Evolutionary conservation across 805 yeast species (phyloP).

Genomic region (Pichia eremophila): DNA sequence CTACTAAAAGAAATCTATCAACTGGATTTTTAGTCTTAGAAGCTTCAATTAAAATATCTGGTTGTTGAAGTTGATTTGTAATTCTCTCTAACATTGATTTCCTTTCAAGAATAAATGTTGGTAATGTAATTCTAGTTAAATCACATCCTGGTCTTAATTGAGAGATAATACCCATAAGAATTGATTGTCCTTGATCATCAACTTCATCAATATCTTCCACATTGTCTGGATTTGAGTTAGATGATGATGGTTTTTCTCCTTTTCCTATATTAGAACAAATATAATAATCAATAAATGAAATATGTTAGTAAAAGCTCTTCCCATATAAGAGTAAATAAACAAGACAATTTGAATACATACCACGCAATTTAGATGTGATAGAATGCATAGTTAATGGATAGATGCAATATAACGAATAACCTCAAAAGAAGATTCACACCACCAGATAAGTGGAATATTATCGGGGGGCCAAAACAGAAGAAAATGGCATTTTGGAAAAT

Average conservation of each 20-base stretch:
- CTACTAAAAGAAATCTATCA: constrained; percentile 62
- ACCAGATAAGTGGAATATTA: too few species aligned
- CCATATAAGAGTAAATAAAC: neutral
- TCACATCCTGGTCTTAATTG: constrained; percentile 92
- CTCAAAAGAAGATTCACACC: too few species aligned
- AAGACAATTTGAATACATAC: neutral
- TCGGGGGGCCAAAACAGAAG: too few species aligned
- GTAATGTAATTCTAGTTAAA: constrained; percentile 81
- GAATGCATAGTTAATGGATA: constrained; percentile 1
- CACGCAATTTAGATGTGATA: constrained; percentile 3
- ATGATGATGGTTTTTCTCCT: neutral
- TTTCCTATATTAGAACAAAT: constrained; percentile 1
- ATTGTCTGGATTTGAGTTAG: constrained; percentile 9
- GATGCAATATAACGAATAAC: too few species aligned
- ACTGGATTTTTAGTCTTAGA: constrained; percentile 48
- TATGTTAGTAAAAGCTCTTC: too few species aligned
- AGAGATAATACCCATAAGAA: constrained; percentile 76
- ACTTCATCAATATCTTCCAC: constrained; percentile 84
- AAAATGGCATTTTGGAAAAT: too few species aligned
- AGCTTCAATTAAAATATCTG: constrained; percentile 65
- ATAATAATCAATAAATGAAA: neutral
- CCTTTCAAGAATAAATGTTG: constrained; percentile 90
- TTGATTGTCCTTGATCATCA: constrained; percentile 82
- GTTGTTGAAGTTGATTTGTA: constrained; percentile 78
- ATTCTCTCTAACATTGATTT: constrained; percentile 95